phyloP scores from a whole-genome alignment of 2,329 filamentous ascomycete genomes.

The Neurospora crassa region DNA sequence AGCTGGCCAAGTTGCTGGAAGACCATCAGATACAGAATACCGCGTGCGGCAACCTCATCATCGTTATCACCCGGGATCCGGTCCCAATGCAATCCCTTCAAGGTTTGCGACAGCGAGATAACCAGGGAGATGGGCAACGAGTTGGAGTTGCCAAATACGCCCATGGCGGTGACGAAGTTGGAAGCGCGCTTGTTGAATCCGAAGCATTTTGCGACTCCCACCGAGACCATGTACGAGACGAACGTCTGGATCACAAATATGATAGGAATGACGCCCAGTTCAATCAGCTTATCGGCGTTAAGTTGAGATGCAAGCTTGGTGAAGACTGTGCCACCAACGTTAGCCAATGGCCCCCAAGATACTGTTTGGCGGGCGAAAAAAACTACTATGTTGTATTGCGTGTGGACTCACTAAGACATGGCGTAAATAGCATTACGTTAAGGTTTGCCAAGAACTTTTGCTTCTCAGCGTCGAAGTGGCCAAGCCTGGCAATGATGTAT shows the following conservation, averaged over 20 bases:
- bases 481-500: constrained; percentile 81
- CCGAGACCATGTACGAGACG: constrained; percentile 73
- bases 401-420: constrained; percentile 69
- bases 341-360: neutral
- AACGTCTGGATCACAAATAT: constrained; percentile 85
- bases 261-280: constrained; percentile 87
- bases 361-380: neutral
- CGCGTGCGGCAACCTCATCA: constrained; percentile 84
- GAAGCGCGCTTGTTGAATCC: constrained; percentile 74
- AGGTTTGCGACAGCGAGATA: constrained; percentile 83
- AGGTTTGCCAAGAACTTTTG: constrained; percentile 96
- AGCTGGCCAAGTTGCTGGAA: constrained; percentile 97
- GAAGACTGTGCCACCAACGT: constrained; percentile 54
- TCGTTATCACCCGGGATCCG: constrained; percentile 87
- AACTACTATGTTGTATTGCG: neutral
- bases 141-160: constrained; percentile 91
- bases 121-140: constrained; percentile 95
- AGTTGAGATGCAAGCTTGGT: constrained; percentile 93
- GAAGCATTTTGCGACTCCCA: constrained; percentile 62
- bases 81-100: constrained; percentile 90
- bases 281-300: constrained; percentile 78
- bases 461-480: constrained; percentile 90
- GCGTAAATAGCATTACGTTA: constrained; percentile 93
- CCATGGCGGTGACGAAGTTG: constrained; percentile 97
- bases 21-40: constrained; percentile 90